These are phyloP conservation scores for Nakaseomyces nivariensis DNA, from an alignment of 1,139 yeast genomes.

Conservation along the genomic window DNA sequence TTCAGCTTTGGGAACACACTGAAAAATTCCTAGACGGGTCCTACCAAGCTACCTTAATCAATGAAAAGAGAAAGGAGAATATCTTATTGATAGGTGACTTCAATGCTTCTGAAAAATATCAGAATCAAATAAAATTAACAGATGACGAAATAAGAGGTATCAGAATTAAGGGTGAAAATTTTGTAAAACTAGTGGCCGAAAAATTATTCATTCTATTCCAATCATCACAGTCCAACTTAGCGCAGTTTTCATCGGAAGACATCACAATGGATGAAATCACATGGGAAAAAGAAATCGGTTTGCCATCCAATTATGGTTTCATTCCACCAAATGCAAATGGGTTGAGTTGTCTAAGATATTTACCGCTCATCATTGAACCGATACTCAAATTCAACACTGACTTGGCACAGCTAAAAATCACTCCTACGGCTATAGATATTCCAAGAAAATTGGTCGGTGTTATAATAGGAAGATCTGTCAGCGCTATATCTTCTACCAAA, in stretches of 20 bases:
- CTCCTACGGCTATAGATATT: constrained; percentile 31
- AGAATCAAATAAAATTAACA: constrained; percentile 29
- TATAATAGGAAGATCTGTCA: constrained; percentile 36
- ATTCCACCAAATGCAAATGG: constrained; percentile 55
- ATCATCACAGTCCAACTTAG: constrained; percentile 23
- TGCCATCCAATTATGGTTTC: constrained; percentile 38
- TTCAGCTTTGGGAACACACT: constrained; percentile 39
- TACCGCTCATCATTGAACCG: constrained; percentile 35
- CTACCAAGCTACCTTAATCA: constrained; percentile 34
- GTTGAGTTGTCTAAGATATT: constrained; percentile 42
- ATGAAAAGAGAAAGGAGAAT: constrained; percentile 36
- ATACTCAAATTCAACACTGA: constrained; percentile 35
- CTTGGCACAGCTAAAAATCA: constrained; percentile 36
- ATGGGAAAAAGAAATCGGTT: constrained; percentile 17
- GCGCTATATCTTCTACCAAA: constrained; percentile 43
- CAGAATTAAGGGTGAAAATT: constrained; percentile 31
- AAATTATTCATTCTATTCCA: constrained; percentile 32
- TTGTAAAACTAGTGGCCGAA: constrained; percentile 30
- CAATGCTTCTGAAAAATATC: constrained; percentile 12
- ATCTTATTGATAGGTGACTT: constrained; percentile 22
- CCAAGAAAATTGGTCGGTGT: constrained; percentile 32
- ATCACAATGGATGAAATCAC: constrained; percentile 8
- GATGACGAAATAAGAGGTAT: constrained; percentile 32
- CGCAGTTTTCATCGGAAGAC: constrained; percentile 5
- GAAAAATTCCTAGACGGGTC: constrained; percentile 38